Evolutionary conservation across 2,329 filamentous ascomycete genomes (phyloP).

Genomic region (Nothophaeocryptopus gaeumannii): DNA sequence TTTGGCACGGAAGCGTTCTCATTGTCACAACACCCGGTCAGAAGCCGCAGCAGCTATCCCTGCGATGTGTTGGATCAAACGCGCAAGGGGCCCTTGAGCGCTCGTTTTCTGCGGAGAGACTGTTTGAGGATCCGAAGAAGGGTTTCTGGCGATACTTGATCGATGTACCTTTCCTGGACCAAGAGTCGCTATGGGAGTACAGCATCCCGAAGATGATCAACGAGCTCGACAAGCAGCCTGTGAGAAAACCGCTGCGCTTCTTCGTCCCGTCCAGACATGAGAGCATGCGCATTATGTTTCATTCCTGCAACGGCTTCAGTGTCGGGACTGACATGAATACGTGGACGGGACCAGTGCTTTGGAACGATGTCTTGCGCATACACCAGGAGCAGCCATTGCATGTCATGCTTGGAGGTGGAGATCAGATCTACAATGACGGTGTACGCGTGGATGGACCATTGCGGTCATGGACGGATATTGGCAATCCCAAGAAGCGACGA

Average conservation of each 20-base stretch:
- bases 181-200: constrained; percentile 78
- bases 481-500: constrained; percentile 59
- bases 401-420: constrained; percentile 82
- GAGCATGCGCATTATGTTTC: constrained; percentile 68
- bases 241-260: constrained; percentile 48
- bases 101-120: constrained; percentile 51
- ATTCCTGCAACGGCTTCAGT: constrained; percentile 67
- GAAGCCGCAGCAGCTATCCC: constrained; percentile 57
- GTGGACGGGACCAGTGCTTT: constrained; percentile 59
- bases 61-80: constrained; percentile 47
- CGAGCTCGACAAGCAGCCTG: constrained; percentile 20
- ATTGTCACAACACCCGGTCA: constrained; percentile 74
- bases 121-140: constrained; percentile 59
- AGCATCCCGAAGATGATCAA: constrained; percentile 61
- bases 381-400: constrained; percentile 61
- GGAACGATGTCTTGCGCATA: constrained; percentile 63
- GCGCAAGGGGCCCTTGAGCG: constrained; percentile 21
- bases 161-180: constrained; percentile 64
- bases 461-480: constrained; percentile 60
- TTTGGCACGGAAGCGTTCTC: constrained; percentile 83
- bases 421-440: constrained; percentile 76
- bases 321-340: constrained; percentile 63
- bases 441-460: constrained; percentile 83
- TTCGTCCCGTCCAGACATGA: constrained; percentile 58
- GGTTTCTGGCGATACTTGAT: constrained; percentile 60